These are phyloP conservation scores for Ustilago esculenta DNA, from an alignment of 1,284 basidiomycete species.

Conservation along the genomic window DNA sequence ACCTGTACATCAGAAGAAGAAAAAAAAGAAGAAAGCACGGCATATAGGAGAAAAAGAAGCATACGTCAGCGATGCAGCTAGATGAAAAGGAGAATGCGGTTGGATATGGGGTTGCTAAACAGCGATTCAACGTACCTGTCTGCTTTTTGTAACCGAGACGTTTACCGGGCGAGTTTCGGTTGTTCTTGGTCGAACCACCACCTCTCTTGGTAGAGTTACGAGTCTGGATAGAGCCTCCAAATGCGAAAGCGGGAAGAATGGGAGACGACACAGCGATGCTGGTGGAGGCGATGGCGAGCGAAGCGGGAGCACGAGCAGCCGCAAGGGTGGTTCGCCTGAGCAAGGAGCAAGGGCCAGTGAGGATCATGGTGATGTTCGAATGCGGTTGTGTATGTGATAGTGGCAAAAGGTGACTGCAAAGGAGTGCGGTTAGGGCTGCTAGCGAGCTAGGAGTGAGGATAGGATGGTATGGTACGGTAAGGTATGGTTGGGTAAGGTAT, in stretches of 20 bases:
- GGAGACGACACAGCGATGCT: constrained; percentile 14
- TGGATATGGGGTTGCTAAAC: too few species aligned
- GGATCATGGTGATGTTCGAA: constrained; percentile 25
- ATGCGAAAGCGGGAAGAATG: constrained; percentile 54
- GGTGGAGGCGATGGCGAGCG: constrained; percentile 50
- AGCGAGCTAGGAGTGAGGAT: too few species aligned
- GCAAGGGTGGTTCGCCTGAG: constrained; percentile 31
- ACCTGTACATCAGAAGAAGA: constrained; percentile 18
- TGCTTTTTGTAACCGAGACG: constrained; percentile 64
- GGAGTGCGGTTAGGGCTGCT: too few species aligned
- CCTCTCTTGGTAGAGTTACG: constrained; percentile 67
- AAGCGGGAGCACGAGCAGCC: constrained; percentile 32
- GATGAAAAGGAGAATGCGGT: too few species aligned
- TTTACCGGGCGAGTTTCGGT: constrained; percentile 65
- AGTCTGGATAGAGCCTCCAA: constrained; percentile 62
- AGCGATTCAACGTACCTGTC: constrained; percentile 40
- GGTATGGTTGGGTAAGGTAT: too few species aligned
- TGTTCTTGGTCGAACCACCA: constrained; percentile 66
- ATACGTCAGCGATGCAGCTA: too few species aligned
- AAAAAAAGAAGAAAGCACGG: not conserved
- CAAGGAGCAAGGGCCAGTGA: constrained; percentile 22
- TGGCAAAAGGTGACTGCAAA: not conserved
- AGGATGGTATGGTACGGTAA: too few species aligned
- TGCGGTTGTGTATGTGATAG: too few species aligned
- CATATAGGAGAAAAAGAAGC: too few species aligned